Evolutionary conservation across 768 basidiomycete species (phyloP), one percentile per base, ranked within the genome.

Genomic region (Xanthoconium purpureum): DNA sequence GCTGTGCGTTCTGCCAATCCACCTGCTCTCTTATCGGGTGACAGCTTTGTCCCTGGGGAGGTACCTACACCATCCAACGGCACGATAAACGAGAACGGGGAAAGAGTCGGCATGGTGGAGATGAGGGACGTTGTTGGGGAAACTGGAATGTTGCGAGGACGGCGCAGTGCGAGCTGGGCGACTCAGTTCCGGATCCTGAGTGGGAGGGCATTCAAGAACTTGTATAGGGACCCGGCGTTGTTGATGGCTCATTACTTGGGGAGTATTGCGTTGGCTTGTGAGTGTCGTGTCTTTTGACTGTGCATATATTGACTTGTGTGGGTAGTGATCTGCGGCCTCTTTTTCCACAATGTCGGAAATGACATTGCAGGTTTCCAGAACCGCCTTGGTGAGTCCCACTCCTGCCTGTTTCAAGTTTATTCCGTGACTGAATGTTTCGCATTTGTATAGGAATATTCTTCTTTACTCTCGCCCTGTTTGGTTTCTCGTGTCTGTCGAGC

Each of bases 341-440:
- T 98, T 74, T 95, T 90, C 77, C 88, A 89, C 66, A 82, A 91
- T 54, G 86, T 97, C 52, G 87, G 85, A 15, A 88, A 94, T 67
- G 95, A 98, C 73, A 98, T 98, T 48, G 86, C 91, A 7, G 96
- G 96, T 6, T 97, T 99, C 84, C 96, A 98, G 78, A 95, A 96
- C 66, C 81, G 94, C 61, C 78, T 95, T 56, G 92, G 90, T 85
- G 60, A n/a, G 75, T 42, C 63, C 8, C 15, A 14, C 32, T 36
- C 24, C 24, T 24, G 24, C 28, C 56, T 38, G 10, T 17, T 42
- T 47, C 7, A 13, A 15, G 36, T 45, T 8, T 13, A 14, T 56
- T 15, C 42, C 10, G 45, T 37, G 43, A 30, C 20, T 14, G 50
- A 28, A 55, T 24, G 9, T 28, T 54, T 46, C 7, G 17, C 38